phyloP scores from a whole-genome alignment of 495 filamentous ascomycete genomes.

The Tuber microsphaerosporum region DNA sequence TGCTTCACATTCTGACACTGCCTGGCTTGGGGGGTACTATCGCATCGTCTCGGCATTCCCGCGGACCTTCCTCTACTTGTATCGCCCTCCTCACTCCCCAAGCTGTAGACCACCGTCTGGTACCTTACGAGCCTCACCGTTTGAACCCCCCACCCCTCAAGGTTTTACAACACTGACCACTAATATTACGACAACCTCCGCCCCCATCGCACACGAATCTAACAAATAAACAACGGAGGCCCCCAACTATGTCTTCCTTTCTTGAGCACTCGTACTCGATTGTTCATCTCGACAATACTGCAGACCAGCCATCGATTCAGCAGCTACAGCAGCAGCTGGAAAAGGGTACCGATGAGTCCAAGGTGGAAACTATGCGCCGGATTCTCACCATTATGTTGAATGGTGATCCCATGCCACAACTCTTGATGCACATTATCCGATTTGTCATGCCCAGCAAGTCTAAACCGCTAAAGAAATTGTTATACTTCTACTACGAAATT shows the following conservation, averaged over 20 bases:
- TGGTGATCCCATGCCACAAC: slow-evolving; percentile 86
- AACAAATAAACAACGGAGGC: slow-evolving; percentile 10
- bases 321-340: slow-evolving; percentile 92
- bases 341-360: slow-evolving; percentile 93
- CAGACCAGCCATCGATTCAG: slow-evolving; percentile 80
- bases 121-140: slow-evolving; percentile 28
- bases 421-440: slow-evolving; percentile 99
- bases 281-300: slow-evolving; percentile 89
- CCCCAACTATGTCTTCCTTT: slow-evolving; percentile 73
- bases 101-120: slow-evolving; percentile 9
- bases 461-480: slow-evolving; percentile 93
- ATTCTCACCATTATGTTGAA: slow-evolving; percentile 97
- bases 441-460: slow-evolving; percentile 98
- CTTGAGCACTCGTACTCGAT: slow-evolving; percentile 89
- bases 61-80: slow-evolving; percentile 9
- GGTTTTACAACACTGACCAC: slow-evolving; percentile 1
- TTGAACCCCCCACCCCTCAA: slow-evolving; percentile 16
- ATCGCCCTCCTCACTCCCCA: slow-evolving; percentile 15
- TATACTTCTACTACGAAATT: slow-evolving; percentile 99
- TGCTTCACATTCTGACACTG: slow-evolving; percentile 9
- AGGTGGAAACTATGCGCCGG: slow-evolving; percentile 97
- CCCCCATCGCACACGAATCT: background rate
- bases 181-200: slow-evolving; percentile 13
- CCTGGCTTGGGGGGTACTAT: slow-evolving; percentile 25
- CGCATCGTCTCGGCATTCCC: slow-evolving; percentile 26